Conservation (phyloP, 2,329 filamentous ascomycete genomes). For the Penicillium sp. region DNA sequence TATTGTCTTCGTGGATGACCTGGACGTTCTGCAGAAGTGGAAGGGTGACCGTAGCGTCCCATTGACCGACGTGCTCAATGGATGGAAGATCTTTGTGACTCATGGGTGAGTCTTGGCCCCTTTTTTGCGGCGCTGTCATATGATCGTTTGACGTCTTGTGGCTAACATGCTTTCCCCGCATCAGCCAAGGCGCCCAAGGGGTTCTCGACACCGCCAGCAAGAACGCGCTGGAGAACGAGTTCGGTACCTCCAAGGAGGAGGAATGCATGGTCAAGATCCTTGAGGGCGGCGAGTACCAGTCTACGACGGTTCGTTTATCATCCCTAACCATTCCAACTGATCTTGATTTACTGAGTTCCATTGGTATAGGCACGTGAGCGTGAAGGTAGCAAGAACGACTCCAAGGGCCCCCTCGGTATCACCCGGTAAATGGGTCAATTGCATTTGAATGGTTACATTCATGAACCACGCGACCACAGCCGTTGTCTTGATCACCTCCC, state of each 20-base stretch:
- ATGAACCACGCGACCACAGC: neutral
- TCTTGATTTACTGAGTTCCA: slow-evolving; percentile 7
- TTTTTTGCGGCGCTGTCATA: no score
- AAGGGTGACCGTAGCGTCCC: slow-evolving; percentile 75
- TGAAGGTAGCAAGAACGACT: slow-evolving; percentile 34
- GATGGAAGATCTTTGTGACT: slow-evolving; percentile 87
- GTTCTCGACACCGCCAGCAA: slow-evolving; percentile 76
- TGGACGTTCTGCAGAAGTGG: slow-evolving; percentile 75
- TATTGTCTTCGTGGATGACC: slow-evolving; percentile 55
- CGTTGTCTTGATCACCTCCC: neutral
- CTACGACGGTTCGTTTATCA: slow-evolving; percentile 53
- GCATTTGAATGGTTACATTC: neutral
- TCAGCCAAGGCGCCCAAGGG: slow-evolving; percentile 79
- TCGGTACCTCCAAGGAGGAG: slow-evolving; percentile 77
- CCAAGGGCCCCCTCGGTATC: slow-evolving; percentile 23
- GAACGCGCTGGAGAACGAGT: slow-evolving; percentile 76
- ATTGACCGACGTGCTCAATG: slow-evolving; percentile 79
- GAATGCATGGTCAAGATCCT: slow-evolving; percentile 81
- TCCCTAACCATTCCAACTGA: neutral
- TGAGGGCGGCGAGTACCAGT: slow-evolving; percentile 71
- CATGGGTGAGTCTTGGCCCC: slow-evolving; percentile 68
- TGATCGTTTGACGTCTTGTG: neutral
- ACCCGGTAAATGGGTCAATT: slow-evolving; percentile 20
- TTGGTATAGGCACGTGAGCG: slow-evolving; percentile 32
- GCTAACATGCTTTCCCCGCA: slow-evolving; percentile 40